phyloP scores from a whole-genome alignment of 495 filamentous ascomycete genomes.

The Podospora fimiseda region DNA sequence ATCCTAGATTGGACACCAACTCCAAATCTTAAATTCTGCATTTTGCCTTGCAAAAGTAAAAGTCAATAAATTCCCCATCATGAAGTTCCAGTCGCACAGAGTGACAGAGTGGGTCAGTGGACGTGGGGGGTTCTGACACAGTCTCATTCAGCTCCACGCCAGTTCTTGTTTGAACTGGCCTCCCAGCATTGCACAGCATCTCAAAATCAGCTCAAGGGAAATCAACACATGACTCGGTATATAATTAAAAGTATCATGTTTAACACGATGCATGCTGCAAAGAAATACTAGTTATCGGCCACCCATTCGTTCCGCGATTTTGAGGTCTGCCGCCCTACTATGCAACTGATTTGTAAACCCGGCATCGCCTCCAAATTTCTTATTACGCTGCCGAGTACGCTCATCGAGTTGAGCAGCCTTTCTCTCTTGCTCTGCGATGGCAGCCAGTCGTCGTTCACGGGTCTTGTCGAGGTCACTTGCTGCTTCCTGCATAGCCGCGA shows the following conservation, averaged over 20 bases:
- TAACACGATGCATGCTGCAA: background rate
- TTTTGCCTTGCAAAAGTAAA: too few species aligned
- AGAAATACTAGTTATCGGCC: slow-evolving; percentile 4
- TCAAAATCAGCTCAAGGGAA: too few species aligned
- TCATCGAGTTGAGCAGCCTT: slow-evolving; percentile 59
- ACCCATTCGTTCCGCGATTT: slow-evolving; percentile 36
- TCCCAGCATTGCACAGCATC: too few species aligned
- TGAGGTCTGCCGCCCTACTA: slow-evolving; percentile 51
- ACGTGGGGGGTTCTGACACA: too few species aligned
- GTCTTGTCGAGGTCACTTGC: slow-evolving; percentile 72
- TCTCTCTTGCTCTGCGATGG: slow-evolving; percentile 60
- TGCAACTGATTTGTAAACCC: slow-evolving; percentile 56
- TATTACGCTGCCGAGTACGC: slow-evolving; percentile 46
- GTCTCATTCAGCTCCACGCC: too few species aligned
- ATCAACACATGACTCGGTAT: too few species aligned
- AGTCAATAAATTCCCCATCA: too few species aligned
- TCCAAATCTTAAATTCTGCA: background rate
- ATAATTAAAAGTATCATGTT: too few species aligned
- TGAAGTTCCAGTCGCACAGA: too few species aligned
- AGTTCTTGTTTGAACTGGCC: too few species aligned
- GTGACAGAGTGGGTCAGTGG: too few species aligned
- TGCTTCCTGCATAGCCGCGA: slow-evolving; percentile 83
- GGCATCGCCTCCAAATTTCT: slow-evolving; percentile 55
- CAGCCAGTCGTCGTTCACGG: slow-evolving; percentile 63
- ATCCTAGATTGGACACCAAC: background rate